These are phyloP conservation scores for Parvularia atlantis DNA, from an alignment of 78 protist species.

Conservation along the genomic window DNA sequence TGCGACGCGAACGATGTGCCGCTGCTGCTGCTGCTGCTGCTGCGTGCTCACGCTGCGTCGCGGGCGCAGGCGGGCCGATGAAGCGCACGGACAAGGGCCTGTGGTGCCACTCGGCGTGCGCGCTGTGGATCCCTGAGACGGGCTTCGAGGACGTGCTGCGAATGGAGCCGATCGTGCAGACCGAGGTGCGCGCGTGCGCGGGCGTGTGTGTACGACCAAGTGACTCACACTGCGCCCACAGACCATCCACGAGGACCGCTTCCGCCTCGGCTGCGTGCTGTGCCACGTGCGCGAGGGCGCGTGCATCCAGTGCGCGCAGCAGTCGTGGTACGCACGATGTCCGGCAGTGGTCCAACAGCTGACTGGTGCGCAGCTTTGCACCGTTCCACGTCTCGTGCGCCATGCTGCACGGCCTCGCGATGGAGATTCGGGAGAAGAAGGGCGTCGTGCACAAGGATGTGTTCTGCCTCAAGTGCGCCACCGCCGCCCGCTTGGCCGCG, in stretches of 20 bases:
- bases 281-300: too few species aligned
- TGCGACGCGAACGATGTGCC: too few species aligned
- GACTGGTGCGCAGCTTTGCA: too few species aligned
- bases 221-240: too few species aligned
- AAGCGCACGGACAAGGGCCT: conserved; percentile 3
- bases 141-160: background rate
- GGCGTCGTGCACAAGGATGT: too few species aligned
- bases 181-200: background rate
- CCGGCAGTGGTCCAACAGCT: too few species aligned
- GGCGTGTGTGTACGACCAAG: background rate
- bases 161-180: background rate
- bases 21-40: too few species aligned
- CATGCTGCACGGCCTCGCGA: background rate
- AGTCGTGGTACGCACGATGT: background rate
- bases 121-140: conserved; percentile 9
- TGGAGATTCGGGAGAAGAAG: conserved; percentile 4
- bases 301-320: background rate
- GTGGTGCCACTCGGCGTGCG: conserved; percentile 17
- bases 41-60: too few species aligned
- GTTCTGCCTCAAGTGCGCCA: too few species aligned
- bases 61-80: conserved; percentile 18
- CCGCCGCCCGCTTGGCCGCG: too few species aligned
- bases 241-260: too few species aligned
- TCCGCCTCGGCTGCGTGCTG: too few species aligned
- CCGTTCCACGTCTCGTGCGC: conserved; percentile 33